A percentile compares a stretch with the other conserved stretches of the same genome.
Evolutionary conservation across 306 rosid genomes (phyloP).

Genomic region (Fragaria ananassa): DNA sequence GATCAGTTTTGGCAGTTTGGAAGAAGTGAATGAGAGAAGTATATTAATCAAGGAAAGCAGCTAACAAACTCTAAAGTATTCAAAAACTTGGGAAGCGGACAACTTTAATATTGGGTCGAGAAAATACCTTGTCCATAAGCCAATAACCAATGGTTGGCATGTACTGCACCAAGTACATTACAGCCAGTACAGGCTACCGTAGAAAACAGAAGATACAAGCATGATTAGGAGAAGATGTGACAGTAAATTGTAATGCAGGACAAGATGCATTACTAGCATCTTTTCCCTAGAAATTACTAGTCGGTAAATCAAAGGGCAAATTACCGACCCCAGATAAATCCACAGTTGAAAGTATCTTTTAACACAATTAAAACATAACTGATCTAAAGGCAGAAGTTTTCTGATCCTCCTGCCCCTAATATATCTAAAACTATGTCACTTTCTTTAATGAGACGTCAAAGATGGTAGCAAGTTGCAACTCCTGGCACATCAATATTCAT

Average conservation of each 20-base stretch:
- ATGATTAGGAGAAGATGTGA: neutral
- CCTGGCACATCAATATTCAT: neutral
- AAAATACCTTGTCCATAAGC: conserved; percentile 90
- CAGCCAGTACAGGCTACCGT: conserved; percentile 78
- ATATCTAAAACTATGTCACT: neutral
- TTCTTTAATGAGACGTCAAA: neutral
- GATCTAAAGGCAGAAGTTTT: neutral
- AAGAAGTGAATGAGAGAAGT: neutral
- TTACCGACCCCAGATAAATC: neutral
- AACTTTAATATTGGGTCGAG: conserved; percentile 11
- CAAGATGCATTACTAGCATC: neutral
- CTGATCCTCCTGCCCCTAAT: neutral
- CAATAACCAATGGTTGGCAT: conserved; percentile 83
- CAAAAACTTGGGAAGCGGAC: neutral
- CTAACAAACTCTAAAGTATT: neutral
- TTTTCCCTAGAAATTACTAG: neutral
- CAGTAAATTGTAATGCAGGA: neutral
- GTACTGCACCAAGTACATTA: conserved; percentile 90
- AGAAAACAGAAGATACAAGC: conserved; percentile 3
- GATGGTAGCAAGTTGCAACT: neutral
- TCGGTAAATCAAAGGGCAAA: neutral
- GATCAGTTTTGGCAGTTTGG: neutral
- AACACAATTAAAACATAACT: neutral
- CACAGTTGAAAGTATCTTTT: neutral
- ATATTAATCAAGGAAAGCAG: neutral